Percentiles rank a stretch among this genome's conserved stretches.
These are phyloP conservation scores for Calocera cornea DNA, from an alignment of 768 basidiomycete genomes.

Conservation along the genomic window DNA sequence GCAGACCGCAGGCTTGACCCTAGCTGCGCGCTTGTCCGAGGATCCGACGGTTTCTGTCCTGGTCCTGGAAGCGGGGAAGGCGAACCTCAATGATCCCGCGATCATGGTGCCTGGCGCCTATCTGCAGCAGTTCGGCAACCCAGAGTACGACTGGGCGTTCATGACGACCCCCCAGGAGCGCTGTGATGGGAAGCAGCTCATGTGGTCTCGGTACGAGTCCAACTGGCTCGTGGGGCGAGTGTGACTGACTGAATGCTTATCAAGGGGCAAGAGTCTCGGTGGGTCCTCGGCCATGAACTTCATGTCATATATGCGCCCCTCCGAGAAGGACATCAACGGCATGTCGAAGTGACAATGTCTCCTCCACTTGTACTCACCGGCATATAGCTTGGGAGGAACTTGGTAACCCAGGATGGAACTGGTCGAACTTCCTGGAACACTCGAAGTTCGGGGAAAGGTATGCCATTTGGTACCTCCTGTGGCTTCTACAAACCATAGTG, in stretches of 20 bases:
- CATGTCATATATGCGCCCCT: conserved; percentile 12
- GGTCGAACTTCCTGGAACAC: conserved; percentile 17
- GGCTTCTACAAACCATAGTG: too few relatives aligned
- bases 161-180: conserved; percentile 13
- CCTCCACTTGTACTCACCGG: conserved; percentile 22
- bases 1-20: conserved; percentile 22
- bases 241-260: conserved; percentile 2
- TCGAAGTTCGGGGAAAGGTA: conserved; percentile 7
- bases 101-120: conserved; percentile 18
- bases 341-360: conserved; percentile 22
- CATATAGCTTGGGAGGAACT: conserved; percentile 18
- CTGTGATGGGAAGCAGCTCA: conserved; percentile 16
- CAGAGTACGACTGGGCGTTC: conserved; percentile 18
- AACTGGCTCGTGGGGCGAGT: conserved; percentile 4
- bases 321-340: conserved; percentile 11
- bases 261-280: conserved; percentile 24
- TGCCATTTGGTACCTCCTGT: too few relatives aligned
- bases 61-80: conserved; percentile 17
- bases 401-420: conserved; percentile 23
- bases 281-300: conserved; percentile 38
- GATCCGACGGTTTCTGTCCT: conserved; percentile 22
- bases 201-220: conserved; percentile 13
- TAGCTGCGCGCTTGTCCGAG: conserved; percentile 25
- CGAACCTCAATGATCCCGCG: conserved; percentile 25
- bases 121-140: conserved; percentile 23